Base-by-base conservation (phyloP, 768 basidiomycete species). In the Collybia sordida region DNA sequence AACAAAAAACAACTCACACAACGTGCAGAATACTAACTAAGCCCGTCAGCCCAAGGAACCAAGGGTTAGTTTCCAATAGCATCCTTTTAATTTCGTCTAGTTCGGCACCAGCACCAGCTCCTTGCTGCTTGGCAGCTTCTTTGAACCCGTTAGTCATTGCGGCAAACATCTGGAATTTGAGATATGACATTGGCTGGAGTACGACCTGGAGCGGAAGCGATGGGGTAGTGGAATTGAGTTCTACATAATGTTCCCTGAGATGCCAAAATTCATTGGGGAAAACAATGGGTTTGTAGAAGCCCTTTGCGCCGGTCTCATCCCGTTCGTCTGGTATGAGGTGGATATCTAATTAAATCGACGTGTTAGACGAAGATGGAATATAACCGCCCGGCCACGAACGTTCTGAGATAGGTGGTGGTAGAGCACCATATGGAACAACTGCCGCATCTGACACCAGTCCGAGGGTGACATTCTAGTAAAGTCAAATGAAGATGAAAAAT, bases 231-330 rank as follows among this genome's bases (percentile, higher is more conserved):
- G 74, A 66, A 65, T 98, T 98, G 65, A 98, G 79, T 59, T 94
- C 89, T 49, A 82, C 65, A 58, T 91, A 86, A 52, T 94, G 87
- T 36, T 88, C 86, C 34, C 85, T 82, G 24, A 93, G 78, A 54
- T 88, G 81, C 93, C 96, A 98, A 69, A 98, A 98, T 62, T 97
- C 93, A 63, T 98, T 98, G 12, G 92, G 82, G 68, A 88, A 98
- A 31, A 98, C 64, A 51, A 95, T 85, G 7, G 96, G 96, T 60
- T 84, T 88, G 77, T 95, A 93, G 54, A 77, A 82, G 3, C 82
- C 88, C 52, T 77, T 78, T 2, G 75, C 78, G 3, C 86, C 86
- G 19, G 82, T 81, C 31, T 78, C 68, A 54, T 91, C 88, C 31
- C 88, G 81, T 48, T 73, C 59, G 21, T 70, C 74, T 3, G 80